These are phyloP conservation scores for Symbiodinium pilosum DNA, from an alignment of 73 alveolate species.

Conservation along the genomic window DNA sequence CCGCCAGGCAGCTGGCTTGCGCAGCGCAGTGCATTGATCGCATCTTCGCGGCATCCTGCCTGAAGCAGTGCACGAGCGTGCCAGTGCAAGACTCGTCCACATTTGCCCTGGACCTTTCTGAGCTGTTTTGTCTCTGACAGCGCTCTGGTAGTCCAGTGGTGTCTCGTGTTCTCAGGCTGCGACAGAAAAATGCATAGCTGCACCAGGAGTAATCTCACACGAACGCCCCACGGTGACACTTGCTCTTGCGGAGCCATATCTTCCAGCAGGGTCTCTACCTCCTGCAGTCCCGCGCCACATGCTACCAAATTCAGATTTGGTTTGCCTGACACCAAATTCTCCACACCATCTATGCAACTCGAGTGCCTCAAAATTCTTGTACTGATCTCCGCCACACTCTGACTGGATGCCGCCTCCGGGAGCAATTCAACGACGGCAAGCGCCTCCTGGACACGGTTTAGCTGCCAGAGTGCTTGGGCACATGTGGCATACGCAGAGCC, in stretches of 20 bases:
- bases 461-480: conserved; percentile 43
- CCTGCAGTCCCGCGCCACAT: background rate
- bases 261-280: background rate
- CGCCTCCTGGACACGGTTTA: conserved; percentile 39
- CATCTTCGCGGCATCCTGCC: conserved; percentile 69
- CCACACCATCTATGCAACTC: background rate
- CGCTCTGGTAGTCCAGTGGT: conserved; percentile 30
- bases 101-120: background rate
- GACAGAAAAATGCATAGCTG: background rate
- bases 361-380: conserved; percentile 17
- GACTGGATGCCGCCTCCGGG: background rate
- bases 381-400: background rate
- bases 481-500: conserved; percentile 27
- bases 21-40: background rate
- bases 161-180: background rate
- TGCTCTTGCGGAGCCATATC: conserved; percentile 2
- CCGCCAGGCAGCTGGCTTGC: background rate
- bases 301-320: background rate
- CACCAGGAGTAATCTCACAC: conserved; percentile 10
- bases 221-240: conserved; percentile 26
- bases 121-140: conserved; percentile 33
- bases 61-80: conserved; percentile 40
- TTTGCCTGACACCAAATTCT: background rate
- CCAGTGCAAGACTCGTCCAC: conserved; percentile 27
- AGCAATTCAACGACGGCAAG: background rate